A percentile compares a stretch with the other conserved stretches of the same genome.
Conservation (phyloP, 169 alveolate species). For the Theileria equi region DNA sequence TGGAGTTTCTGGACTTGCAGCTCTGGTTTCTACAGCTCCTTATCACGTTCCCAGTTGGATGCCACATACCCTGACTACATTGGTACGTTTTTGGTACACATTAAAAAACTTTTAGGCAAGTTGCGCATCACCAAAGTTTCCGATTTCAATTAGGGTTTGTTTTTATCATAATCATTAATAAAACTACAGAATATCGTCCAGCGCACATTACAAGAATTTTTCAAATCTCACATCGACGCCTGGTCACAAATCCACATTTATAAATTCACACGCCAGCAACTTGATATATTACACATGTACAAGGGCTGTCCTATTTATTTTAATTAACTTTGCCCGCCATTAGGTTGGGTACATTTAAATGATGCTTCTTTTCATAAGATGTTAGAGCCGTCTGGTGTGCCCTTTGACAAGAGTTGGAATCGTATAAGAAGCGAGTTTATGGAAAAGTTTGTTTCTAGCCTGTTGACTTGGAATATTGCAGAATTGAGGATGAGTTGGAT, state of each 20-base stretch:
- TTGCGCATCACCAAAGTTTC: constrained; percentile 45
- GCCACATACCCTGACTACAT: constrained; percentile 37
- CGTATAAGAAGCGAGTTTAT: constrained; percentile 22
- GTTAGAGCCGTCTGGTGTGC: neutral
- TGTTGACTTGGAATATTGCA: neutral
- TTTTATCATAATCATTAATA: neutral
- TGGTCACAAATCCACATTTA: constrained; percentile 67
- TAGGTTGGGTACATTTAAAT: neutral
- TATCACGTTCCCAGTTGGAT: constrained; percentile 59
- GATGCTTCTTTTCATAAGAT: neutral
- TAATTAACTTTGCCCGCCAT: constrained; percentile 9
- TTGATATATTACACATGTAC: constrained; percentile 69
- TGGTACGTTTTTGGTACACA: constrained; percentile 12
- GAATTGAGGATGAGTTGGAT: constrained; percentile 41
- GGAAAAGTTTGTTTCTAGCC: constrained; percentile 13
- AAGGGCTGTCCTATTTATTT: constrained; percentile 76
- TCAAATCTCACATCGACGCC: constrained; percentile 74
- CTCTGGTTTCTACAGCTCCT: constrained; percentile 46
- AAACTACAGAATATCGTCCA: constrained; percentile 20
- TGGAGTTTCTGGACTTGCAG: constrained; percentile 46
- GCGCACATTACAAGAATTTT: constrained; percentile 65
- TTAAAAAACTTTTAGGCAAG: constrained; percentile 23
- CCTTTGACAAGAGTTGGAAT: constrained; percentile 58
- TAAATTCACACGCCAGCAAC: constrained; percentile 65
- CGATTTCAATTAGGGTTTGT: constrained; percentile 30